Conservation (phyloP, 805 yeast species). For the Yamadazyma paraphyllophila region DNA sequence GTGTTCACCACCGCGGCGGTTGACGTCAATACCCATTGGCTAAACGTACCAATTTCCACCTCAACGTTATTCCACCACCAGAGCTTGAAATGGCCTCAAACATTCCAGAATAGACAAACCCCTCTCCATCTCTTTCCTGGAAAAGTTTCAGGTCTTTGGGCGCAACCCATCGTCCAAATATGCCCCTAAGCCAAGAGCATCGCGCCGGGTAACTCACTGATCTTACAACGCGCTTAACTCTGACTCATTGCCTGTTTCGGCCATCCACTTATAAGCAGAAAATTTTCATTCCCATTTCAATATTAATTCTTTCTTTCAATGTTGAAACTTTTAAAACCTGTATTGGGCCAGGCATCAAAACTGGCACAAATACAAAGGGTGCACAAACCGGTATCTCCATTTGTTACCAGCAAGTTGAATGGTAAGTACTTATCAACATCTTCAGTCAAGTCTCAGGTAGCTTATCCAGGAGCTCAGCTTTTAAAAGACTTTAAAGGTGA, state of each 20-base stretch:
- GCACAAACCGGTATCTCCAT: not conserved
- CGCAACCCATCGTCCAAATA: not conserved
- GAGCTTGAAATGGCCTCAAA: too few relatives aligned
- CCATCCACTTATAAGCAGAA: conserved; percentile 9
- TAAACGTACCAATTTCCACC: not conserved
- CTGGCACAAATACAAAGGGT: not conserved
- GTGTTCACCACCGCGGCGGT: not conserved
- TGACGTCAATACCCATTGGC: not conserved
- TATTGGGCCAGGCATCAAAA: conserved; percentile 1
- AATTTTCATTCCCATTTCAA: conserved; percentile 5
- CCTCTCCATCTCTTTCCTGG: too few relatives aligned
- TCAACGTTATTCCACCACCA: too few relatives aligned
- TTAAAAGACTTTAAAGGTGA: conserved; percentile 57
- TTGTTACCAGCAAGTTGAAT: not conserved
- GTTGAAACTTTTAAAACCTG: conserved; percentile 6
- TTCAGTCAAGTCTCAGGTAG: not conserved
- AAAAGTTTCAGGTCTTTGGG: too few relatives aligned
- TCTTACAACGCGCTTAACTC: conserved; percentile 18
- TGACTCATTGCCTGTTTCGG: conserved; percentile 17
- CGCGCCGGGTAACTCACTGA: conserved; percentile 18
- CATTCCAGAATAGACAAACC: too few relatives aligned
- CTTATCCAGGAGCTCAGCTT: conserved; percentile 63
- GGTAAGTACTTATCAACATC: not conserved
- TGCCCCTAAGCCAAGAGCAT: not conserved
- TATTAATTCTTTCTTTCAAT: not conserved